phyloP scores from a whole-genome alignment of 2,329 filamentous ascomycete genomes.

The Rosellinia necatrix region DNA sequence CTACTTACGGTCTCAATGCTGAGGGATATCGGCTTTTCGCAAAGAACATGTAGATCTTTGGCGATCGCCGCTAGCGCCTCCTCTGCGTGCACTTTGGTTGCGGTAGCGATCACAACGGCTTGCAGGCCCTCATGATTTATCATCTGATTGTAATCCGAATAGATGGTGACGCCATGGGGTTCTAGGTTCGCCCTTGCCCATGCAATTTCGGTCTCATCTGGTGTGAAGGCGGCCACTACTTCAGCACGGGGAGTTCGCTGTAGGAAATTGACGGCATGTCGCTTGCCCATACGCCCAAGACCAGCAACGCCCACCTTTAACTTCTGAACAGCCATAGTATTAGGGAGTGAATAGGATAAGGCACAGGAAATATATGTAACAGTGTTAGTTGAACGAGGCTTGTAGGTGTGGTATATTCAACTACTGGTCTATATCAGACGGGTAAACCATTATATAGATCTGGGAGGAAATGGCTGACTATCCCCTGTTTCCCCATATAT shows the following conservation, averaged over 20 bases:
- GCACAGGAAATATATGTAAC: not conserved
- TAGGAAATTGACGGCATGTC: slow-evolving; percentile 34
- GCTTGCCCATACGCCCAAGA: slow-evolving; percentile 6
- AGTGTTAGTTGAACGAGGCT: no score
- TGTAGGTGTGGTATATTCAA: no score
- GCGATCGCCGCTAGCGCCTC: slow-evolving; percentile 62
- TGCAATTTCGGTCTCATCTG: slow-evolving; percentile 48
- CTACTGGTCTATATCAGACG: no score
- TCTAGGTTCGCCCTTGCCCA: slow-evolving; percentile 51
- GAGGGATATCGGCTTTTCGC: slow-evolving; percentile 64
- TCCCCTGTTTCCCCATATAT: no score
- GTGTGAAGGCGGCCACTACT: slow-evolving; percentile 55
- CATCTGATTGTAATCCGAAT: slow-evolving; percentile 52
- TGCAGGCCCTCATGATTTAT: slow-evolving; percentile 45
- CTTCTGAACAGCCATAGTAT: slow-evolving; percentile 3
- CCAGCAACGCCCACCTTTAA: slow-evolving; percentile 4
- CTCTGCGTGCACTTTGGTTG: slow-evolving; percentile 59
- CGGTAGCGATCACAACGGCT: slow-evolving; percentile 48
- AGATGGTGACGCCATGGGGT: slow-evolving; percentile 47
- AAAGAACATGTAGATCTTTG: slow-evolving; percentile 59
- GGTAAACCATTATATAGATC: no score
- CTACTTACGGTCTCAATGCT: slow-evolving; percentile 61
- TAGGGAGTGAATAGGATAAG: not conserved
- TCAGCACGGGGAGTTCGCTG: slow-evolving; percentile 48
- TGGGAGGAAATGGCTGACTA: no score